These are phyloP conservation scores for Phytophthora niederhauseri DNA, from an alignment of 352 stramenopile species.

Conservation along the genomic window DNA sequence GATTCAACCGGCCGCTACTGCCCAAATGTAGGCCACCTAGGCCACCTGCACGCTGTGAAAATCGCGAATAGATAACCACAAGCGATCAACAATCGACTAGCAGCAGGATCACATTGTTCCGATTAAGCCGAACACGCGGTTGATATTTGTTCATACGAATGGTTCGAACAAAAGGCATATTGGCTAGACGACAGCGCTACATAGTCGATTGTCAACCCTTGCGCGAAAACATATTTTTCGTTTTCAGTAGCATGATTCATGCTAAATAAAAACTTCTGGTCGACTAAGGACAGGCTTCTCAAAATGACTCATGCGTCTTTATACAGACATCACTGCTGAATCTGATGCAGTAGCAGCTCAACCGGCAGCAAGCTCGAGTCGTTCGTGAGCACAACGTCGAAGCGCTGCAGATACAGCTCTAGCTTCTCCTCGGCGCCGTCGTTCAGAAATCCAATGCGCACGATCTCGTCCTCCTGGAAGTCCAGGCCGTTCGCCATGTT, in stretches of 20 bases:
- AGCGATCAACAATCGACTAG: no score
- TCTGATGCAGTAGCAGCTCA: constrained; percentile 63
- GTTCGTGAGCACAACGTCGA: constrained; percentile 83
- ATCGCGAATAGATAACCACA: no score
- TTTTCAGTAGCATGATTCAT: not conserved
- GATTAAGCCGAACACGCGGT: no score
- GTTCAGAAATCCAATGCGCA: constrained; percentile 79
- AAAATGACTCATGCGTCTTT: not conserved
- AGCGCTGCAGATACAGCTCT: constrained; percentile 61
- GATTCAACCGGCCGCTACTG: no score
- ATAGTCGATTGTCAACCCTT: no score
- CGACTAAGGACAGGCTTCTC: not conserved
- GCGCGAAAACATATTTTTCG: not conserved
- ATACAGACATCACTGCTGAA: constrained; percentile 35
- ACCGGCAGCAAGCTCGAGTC: constrained; percentile 68
- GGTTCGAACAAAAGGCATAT: no score
- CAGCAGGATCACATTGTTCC: no score
- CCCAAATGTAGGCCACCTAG: no score
- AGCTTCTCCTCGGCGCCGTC: constrained; percentile 58
- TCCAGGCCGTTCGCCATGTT: constrained; percentile 72
- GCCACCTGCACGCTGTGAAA: no score
- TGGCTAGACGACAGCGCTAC: no score
- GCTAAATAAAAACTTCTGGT: not conserved
- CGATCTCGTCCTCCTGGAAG: constrained; percentile 61
- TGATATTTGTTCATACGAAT: no score